These are phyloP conservation scores for Tuctoria greenei DNA, from an alignment of 176 grass and related monocot species.

Conservation along the genomic window DNA sequence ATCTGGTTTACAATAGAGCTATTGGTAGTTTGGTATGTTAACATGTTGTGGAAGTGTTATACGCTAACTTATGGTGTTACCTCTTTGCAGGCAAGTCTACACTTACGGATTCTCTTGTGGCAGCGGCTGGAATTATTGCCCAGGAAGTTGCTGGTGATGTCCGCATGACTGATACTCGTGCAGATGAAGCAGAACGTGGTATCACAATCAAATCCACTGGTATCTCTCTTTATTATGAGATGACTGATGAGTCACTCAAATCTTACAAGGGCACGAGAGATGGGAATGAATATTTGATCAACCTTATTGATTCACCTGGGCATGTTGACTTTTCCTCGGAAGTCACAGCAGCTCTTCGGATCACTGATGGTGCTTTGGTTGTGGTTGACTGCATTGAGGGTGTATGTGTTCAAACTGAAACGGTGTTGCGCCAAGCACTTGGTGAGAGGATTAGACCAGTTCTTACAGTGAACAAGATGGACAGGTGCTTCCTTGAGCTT, in stretches of 20 bases:
- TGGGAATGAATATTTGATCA: constrained; percentile 68
- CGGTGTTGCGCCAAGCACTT: constrained; percentile 69
- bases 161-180: constrained; percentile 75
- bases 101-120: constrained; percentile 78
- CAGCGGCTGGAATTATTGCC: constrained; percentile 75
- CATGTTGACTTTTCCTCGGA: constrained; percentile 78
- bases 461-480: constrained; percentile 83
- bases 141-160: constrained; percentile 84
- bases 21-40: too few species aligned
- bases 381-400: constrained; percentile 84
- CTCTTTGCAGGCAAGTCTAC: constrained; percentile 68
- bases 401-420: constrained; percentile 79
- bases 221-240: constrained; percentile 81
- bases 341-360: constrained; percentile 68
- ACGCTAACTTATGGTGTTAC: background rate
- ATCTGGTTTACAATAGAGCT: too few species aligned
- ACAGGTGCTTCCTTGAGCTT: constrained; percentile 74
- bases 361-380: constrained; percentile 73
- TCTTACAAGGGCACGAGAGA: constrained; percentile 56
- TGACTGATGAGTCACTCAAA: constrained; percentile 60
- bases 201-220: constrained; percentile 88
- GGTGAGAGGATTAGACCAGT: constrained; percentile 86
- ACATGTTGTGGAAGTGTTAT: too few species aligned
- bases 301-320: constrained; percentile 76
- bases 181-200: constrained; percentile 65